Conservation (phyloP, 1,284 basidiomycete species). For the Taiwanofungus camphoratus region DNA sequence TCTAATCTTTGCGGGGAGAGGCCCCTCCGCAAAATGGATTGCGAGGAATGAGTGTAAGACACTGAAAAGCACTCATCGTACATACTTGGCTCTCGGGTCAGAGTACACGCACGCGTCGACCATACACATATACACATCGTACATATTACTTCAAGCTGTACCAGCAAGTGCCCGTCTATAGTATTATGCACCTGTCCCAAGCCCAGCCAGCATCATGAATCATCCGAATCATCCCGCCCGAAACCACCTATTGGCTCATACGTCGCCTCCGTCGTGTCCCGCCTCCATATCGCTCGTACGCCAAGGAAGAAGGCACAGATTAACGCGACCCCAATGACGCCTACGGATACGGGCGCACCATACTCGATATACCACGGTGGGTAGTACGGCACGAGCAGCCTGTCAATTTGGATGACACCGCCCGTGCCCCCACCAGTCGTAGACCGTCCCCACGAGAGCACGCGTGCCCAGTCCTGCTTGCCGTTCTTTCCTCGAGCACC, state of each 20-base stretch:
- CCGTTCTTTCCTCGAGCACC: conserved; percentile 76
- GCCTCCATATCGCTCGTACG: conserved; percentile 57
- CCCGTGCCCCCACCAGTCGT: conserved; percentile 66
- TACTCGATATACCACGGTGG: conserved; percentile 78
- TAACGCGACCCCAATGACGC: conserved; percentile 45
- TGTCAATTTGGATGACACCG: conserved; percentile 87
- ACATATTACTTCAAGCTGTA: conserved; percentile 15
- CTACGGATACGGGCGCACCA: conserved; percentile 56
- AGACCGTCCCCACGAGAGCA: conserved; percentile 79
- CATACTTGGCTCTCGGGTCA: background rate
- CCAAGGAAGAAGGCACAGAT: conserved; percentile 72
- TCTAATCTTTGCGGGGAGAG: background rate
- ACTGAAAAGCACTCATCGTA: background rate
- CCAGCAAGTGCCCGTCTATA: too few species aligned
- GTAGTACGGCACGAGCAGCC: conserved; percentile 78
- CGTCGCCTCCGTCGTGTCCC: conserved; percentile 73
- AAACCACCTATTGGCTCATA: conserved; percentile 83
- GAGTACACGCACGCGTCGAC: background rate
- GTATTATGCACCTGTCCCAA: too few species aligned
- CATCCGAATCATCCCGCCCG: conserved; percentile 52
- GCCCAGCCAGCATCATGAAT: too few species aligned
- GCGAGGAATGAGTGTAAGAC: background rate
- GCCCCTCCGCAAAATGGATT: background rate
- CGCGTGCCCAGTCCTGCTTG: conserved; percentile 68
- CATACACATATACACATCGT: conserved; percentile 12